These are phyloP conservation scores for Tylopilus plumbeoviolaceoides DNA, from an alignment of 768 basidiomycete genomes.

Conservation along the genomic window DNA sequence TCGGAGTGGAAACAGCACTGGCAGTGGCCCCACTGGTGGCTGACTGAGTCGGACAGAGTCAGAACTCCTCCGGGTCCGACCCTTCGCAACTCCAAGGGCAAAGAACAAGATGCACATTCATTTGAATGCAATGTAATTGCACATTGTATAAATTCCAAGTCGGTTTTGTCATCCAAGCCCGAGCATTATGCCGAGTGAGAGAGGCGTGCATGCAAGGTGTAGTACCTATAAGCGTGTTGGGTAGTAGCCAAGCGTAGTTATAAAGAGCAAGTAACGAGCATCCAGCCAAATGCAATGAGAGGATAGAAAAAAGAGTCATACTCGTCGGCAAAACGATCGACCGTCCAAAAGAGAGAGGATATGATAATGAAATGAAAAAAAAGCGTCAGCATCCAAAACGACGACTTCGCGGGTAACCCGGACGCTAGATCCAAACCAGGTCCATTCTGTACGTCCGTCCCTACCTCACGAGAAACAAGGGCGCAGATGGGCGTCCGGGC, in stretches of 20 bases:
- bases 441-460: too few relatives aligned
- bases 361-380: not conserved
- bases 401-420: conserved; percentile 4
- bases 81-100: too few relatives aligned
- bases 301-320: not conserved
- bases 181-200: conserved; percentile 4
- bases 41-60: too few relatives aligned
- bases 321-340: not conserved
- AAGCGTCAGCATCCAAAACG: conserved; percentile 16
- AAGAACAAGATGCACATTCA: too few relatives aligned
- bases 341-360: conserved; percentile 5
- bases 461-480: not conserved
- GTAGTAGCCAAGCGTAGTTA: not conserved
- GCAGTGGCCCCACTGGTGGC: too few relatives aligned
- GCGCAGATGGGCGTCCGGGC: not conserved
- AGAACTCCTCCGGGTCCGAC: too few relatives aligned
- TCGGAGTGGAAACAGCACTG: too few relatives aligned
- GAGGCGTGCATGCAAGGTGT: not conserved
- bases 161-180: not conserved
- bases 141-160: not conserved
- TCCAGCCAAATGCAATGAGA: conserved; percentile 3
- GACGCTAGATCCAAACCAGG: conserved; percentile 21
- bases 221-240: not conserved
- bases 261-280: conserved; percentile 8
- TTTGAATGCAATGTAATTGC: too few relatives aligned